Conservation (phyloP, 2,329 filamentous ascomycete genomes). For the Diaporthe velutina region DNA sequence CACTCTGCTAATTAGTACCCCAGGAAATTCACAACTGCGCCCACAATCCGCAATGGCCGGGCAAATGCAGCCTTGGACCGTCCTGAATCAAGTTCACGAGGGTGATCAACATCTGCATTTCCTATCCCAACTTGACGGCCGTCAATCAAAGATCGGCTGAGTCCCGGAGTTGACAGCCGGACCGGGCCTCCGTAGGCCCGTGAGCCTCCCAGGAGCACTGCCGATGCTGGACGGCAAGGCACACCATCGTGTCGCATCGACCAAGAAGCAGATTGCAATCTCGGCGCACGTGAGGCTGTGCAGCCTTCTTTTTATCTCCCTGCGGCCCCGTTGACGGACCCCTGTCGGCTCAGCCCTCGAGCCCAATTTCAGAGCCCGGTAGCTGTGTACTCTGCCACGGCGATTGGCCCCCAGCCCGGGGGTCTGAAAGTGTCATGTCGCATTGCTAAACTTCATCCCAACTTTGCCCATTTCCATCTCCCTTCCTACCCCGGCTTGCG, state of each 20-base stretch:
- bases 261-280: constrained; percentile 35
- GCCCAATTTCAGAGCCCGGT: constrained; percentile 22
- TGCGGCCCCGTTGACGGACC: constrained; percentile 1
- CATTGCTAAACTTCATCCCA: constrained; percentile 30
- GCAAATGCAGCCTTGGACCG: not conserved
- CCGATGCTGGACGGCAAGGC: not conserved
- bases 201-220: not conserved
- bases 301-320: constrained; percentile 17
- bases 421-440: constrained; percentile 1
- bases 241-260: not conserved
- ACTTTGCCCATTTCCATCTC: not conserved
- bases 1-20: constrained; percentile 23
- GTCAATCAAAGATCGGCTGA: constrained; percentile 16
- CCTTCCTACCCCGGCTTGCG: constrained; percentile 10
- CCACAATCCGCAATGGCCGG: not conserved
- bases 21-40: constrained; percentile 22
- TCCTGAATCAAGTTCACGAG: constrained; percentile 12
- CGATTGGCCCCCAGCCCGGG: constrained; percentile 12
- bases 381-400: not conserved
- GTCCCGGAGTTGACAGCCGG: constrained; percentile 17
- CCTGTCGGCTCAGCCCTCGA: constrained; percentile 28
- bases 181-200: constrained; percentile 22
- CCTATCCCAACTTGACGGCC: constrained; percentile 2
- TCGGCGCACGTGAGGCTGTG: constrained; percentile 35
- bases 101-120: constrained; percentile 20